Evolutionary conservation across 2,329 filamentous ascomycete genomes (phyloP), one percentile per base, ranked within the genome.

Genomic region (Cladophialophora exuberans): DNA sequence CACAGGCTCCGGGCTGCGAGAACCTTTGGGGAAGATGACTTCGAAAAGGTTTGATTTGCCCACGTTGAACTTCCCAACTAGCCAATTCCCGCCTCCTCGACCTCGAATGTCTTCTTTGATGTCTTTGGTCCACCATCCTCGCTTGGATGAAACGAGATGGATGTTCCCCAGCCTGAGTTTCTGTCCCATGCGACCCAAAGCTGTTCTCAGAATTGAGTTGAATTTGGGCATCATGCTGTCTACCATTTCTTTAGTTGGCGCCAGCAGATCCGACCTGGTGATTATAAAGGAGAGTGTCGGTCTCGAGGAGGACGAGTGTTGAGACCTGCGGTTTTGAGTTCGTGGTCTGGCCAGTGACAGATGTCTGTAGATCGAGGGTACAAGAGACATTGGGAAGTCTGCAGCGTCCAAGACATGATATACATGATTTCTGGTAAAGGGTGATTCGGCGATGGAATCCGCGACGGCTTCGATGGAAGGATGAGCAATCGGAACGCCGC

Each of bases 41-140:
- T 94, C 86, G 57, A 97, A 96, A 2, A 99, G 81, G 67, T 88
- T 87, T 65, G 93, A 97, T 73, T 99, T 99, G 20, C 94, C 95
- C 2, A 97, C 95, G 67, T 99, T 99, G 60, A 91, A 90, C 72
- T 96, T 97, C n/a, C 94, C 94, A 2, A 99, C 88, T 79, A 99
- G 86, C 93, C 94, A 99, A 13, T 89, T 87, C 13, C 86, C 94
- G 3, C 93, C 93, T 3, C 90, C 91, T 44, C 89, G 83, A 38
- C 85, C 75, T 81, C 85, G 92, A 42, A 99, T 91, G 43, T 92
- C 87, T 63, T 96, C 86, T 70, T 90, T 96, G 52, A 99, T 75
- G 45, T 88, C 79, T 62, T 83, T 88, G 0, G 92, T 96, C 90
- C 93, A 97, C 94, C 95, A 99, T 7, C 83, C 82, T 55, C 89